phyloP scores from a whole-genome alignment of 148 eudicot species.

The Dianthus caryophyllus region DNA sequence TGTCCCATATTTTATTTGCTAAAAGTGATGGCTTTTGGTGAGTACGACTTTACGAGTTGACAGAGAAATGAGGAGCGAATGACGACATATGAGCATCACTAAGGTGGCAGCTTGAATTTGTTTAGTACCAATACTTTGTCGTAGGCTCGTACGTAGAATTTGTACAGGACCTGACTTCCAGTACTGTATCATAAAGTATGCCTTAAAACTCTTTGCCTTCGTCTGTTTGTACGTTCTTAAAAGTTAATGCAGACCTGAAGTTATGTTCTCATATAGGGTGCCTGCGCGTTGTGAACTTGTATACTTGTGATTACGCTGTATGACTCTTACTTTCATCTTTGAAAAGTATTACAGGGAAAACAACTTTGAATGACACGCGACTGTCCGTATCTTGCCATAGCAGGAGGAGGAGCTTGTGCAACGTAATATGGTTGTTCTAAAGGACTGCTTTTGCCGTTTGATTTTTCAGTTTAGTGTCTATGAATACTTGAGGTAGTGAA shows the following conservation, averaged over 20 bases:
- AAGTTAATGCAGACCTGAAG: constrained; percentile 10
- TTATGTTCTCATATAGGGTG: too few species aligned
- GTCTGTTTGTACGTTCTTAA: constrained; percentile 23
- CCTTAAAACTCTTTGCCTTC: not conserved
- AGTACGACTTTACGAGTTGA: constrained; percentile 7
- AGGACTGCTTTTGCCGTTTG: too few species aligned
- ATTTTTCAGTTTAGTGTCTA: too few species aligned
- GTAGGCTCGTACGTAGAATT: not conserved
- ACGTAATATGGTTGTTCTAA: too few species aligned
- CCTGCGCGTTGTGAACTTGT: not conserved
- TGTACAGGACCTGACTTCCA: not conserved
- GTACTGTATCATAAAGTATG: not conserved
- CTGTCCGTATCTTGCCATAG: too few species aligned
- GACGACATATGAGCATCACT: constrained; percentile 26
- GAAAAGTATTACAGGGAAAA: too few species aligned
- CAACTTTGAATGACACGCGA: too few species aligned
- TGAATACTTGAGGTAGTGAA: too few species aligned
- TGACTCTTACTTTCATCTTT: not conserved
- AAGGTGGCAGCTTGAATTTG: constrained; percentile 12
- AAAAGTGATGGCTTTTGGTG: not conserved
- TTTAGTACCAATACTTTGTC: not conserved
- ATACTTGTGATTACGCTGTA: too few species aligned
- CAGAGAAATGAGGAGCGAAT: constrained; percentile 3
- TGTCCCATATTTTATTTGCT: not conserved
- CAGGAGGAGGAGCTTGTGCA: too few species aligned